phyloP scores from a whole-genome alignment of 164 flowering plant species.

The Liriodendron chinense region DNA sequence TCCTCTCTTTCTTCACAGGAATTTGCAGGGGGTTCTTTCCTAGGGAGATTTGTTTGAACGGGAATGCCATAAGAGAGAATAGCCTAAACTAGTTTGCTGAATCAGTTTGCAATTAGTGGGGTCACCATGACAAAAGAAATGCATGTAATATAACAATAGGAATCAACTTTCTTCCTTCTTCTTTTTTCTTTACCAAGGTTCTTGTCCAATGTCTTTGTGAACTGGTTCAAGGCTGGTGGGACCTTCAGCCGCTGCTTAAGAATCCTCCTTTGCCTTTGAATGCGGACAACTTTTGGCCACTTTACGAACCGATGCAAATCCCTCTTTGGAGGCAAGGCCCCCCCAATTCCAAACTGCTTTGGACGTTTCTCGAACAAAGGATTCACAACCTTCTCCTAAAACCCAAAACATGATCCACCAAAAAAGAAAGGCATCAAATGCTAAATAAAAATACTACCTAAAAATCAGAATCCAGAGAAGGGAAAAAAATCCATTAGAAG shows the following conservation, averaged over 20 bases:
- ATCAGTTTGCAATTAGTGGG: not conserved
- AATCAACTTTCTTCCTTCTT: not conserved
- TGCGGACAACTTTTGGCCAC: slow-evolving; percentile 33
- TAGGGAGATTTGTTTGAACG: not conserved
- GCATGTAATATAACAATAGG: not conserved
- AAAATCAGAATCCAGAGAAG: not conserved
- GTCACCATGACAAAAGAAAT: not conserved
- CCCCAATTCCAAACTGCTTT: slow-evolving; percentile 61
- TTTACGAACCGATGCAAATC: slow-evolving; percentile 37
- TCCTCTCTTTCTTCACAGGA: no score
- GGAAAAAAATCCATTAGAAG: not conserved
- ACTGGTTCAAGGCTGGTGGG: slow-evolving; percentile 24
- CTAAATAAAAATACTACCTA: not conserved
- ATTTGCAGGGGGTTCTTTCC: no score
- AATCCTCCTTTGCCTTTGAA: slow-evolving; percentile 15
- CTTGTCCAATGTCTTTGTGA: slow-evolving; percentile 41
- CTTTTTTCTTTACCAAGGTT: slow-evolving; percentile 4
- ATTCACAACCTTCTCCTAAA: slow-evolving; percentile 25
- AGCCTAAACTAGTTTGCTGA: no score
- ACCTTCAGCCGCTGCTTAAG: slow-evolving; percentile 11
- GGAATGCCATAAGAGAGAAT: not conserved
- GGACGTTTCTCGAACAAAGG: slow-evolving; percentile 54
- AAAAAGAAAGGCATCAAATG: not conserved
- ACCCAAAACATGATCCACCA: not conserved
- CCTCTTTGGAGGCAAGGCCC: slow-evolving; percentile 52